Base-by-base conservation (phyloP, 805 yeast genomes). In the Candida oleophila region DNA sequence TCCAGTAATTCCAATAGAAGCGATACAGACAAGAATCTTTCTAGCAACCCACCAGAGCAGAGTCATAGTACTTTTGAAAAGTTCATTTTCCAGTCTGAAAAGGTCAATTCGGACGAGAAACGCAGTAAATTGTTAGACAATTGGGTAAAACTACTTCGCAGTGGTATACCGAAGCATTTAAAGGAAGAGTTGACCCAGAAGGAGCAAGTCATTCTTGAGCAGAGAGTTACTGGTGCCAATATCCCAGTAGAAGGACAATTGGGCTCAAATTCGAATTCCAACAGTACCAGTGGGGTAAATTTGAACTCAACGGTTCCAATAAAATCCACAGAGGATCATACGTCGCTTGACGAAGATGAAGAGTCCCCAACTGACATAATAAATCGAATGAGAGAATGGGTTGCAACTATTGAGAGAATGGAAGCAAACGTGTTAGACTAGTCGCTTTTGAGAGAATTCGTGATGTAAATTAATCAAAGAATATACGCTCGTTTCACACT, bases 141-240 rank as follows among this genome's bases (percentile, higher is more conserved):
- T 34, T 62, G 62, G 64, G 50, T 48, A 18, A 43, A 38, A 35
- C 55, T 49, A 25, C 45, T 69, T 38, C 32, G 30, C 15, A 61
- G 62, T 21, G 56, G 67, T 1, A 52, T 68, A 14, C 75, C 76
- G 2, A 48, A 52, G 2, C 57, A 53, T 21, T 57, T 53, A n/a
- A 61, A 56, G 38, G 44, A 45, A 12, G 62, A 59, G 22, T 47
- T 69, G 20, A 62, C 71, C 36, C 70, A 68, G 36, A 67, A 62
- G 42, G 73, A 68, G 43, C 72, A 67, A 47, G 59, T 68, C 15
- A 55, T 56, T n/a, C 57, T 61, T 3, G 68, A 65, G 44, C 71
- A 66, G 44, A 52, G 64, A 41, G 62, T 62, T 3, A 69, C 57
- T 39, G 55, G 44, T 19, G 20, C 35, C 4, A 42, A 22, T 18